Conservation (phyloP, 192 early-diverging fungal species). For the Diversispora epigaea region DNA sequence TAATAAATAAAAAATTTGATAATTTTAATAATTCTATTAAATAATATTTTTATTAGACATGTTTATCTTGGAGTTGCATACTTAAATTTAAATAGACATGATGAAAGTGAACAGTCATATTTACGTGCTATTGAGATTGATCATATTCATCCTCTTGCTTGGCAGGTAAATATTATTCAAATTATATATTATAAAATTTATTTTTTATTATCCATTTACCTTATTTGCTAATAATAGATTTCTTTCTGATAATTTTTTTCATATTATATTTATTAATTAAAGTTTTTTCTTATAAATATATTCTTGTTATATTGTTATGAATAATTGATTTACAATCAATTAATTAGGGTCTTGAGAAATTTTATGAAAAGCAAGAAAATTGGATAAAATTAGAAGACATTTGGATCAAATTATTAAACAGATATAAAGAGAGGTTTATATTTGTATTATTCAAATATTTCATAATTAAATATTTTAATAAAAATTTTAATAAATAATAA, state of each 20-base stretch:
- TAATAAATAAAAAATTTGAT: no score
- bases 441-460: neutral
- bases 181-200: no score
- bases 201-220: no score
- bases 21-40: no score
- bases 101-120: constrained; percentile 60
- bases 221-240: no score
- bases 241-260: no score
- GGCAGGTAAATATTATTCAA: constrained; percentile 48
- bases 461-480: neutral
- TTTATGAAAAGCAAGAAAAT: constrained; percentile 59
- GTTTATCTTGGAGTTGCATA: constrained; percentile 70
- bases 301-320: neutral
- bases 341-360: constrained; percentile 53
- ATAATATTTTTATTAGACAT: constrained; percentile 35
- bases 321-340: neutral
- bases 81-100: constrained; percentile 56
- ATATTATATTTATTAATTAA: no score
- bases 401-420: constrained; percentile 42
- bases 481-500: neutral
- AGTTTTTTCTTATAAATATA: neutral
- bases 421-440: constrained; percentile 35
- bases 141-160: constrained; percentile 59
- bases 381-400: constrained; percentile 37
- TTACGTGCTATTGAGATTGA: constrained; percentile 57